Evolutionary conservation across 768 basidiomycete genomes (phyloP).

Genomic region (Clitopilus passeckerianus): DNA sequence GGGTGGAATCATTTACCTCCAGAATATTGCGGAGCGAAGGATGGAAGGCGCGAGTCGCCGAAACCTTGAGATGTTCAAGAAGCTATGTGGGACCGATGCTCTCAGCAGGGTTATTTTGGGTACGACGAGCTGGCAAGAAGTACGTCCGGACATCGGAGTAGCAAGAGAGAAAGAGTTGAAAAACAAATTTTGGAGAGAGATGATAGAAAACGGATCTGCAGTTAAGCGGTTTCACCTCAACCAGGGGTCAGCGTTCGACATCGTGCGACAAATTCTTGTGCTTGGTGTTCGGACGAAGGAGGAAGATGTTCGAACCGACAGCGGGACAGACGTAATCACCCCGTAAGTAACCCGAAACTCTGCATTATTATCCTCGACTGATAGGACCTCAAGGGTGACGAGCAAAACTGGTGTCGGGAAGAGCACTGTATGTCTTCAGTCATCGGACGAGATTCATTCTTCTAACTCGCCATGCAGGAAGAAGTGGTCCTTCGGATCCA

Average conservation of each 20-base stretch:
- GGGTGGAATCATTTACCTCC: conserved; percentile 5
- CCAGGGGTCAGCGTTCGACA: conserved; percentile 8
- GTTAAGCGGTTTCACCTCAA: conserved; percentile 28
- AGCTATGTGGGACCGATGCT: conserved; percentile 17
- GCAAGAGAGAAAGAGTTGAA: conserved; percentile 35
- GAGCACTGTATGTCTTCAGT: too few species aligned
- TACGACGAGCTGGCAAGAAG: conserved; percentile 36
- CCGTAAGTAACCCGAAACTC: too few species aligned
- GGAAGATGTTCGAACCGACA: too few species aligned
- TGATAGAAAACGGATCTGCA: conserved; percentile 33
- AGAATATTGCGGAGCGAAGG: conserved; percentile 2
- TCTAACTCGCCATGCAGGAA: too few species aligned
- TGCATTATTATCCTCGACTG: too few species aligned
- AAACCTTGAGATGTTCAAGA: conserved; percentile 2
- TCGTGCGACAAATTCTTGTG: conserved; percentile 23
- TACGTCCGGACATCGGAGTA: conserved; percentile 27
- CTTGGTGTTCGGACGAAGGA: too few species aligned
- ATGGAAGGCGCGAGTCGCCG: not conserved
- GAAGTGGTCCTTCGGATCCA: not conserved
- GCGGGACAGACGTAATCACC: too few species aligned
- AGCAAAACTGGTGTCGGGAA: too few species aligned
- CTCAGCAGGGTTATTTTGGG: conserved; percentile 23
- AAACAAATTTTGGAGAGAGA: conserved; percentile 38
- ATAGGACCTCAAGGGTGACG: too few species aligned
- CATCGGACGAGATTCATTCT: too few species aligned